A percentile compares a stretch with the other conserved stretches of the same genome.
Evolutionary conservation across 257 asterid genomes (phyloP).

Genomic region (Ballota nigra): DNA sequence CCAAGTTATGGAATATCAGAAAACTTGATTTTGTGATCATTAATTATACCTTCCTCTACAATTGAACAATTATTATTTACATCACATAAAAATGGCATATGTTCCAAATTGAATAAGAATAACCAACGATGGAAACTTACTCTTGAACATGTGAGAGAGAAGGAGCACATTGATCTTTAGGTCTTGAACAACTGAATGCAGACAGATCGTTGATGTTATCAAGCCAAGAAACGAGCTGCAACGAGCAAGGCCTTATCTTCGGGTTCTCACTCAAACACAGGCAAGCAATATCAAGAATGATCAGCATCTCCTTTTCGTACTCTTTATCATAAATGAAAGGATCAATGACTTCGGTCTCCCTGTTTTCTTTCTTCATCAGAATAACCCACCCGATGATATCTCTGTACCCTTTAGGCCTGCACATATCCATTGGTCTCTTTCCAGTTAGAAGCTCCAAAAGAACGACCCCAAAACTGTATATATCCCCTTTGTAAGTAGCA

Average conservation of each 20-base stretch:
- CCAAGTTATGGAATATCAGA: conserved; percentile 4
- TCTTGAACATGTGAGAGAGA: conserved; percentile 4
- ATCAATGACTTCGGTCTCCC: conserved; percentile 66
- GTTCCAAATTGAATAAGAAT: background rate
- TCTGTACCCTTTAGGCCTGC: conserved; percentile 59
- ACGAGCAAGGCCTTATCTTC: conserved; percentile 59
- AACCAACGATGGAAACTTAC: conserved; percentile 15
- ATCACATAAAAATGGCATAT: conserved; percentile 3
- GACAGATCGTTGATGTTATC: conserved; percentile 43
- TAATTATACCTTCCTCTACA: conserved; percentile 8
- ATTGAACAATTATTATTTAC: conserved; percentile 24
- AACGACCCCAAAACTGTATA: conserved; percentile 88
- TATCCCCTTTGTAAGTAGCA: conserved; percentile 79
- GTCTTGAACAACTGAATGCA: background rate
- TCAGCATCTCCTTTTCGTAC: conserved; percentile 43
- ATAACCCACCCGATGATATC: conserved; percentile 70
- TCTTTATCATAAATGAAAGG: conserved; percentile 54
- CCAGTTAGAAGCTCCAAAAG: conserved; percentile 90
- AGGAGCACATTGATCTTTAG: background rate
- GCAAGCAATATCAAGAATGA: conserved; percentile 63
- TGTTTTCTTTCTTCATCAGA: conserved; percentile 50
- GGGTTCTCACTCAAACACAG: conserved; percentile 70
- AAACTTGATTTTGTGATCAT: background rate
- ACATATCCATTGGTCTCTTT: conserved; percentile 81
- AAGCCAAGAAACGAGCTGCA: conserved; percentile 66